phyloP scores from a whole-genome alignment of 495 filamentous ascomycete species.

The Xylaria curta region DNA sequence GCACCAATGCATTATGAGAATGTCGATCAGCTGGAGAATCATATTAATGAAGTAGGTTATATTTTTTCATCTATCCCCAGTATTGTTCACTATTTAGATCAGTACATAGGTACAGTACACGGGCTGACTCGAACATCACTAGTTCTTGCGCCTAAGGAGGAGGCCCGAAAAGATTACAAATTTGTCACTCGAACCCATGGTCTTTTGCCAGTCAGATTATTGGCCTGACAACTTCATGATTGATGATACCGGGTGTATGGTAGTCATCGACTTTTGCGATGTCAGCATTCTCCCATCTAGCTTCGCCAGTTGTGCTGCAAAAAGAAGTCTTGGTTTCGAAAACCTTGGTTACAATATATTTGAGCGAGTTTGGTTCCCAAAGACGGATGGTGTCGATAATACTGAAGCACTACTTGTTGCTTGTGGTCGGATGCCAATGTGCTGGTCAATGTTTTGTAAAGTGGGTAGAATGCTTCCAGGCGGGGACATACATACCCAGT shows the following conservation, averaged over 20 bases:
- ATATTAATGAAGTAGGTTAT: neutral
- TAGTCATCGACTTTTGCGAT: slow-evolving; percentile 4
- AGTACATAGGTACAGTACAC: neutral
- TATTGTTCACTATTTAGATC: neutral
- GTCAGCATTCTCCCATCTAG: slow-evolving; percentile 4
- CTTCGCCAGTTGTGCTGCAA: neutral
- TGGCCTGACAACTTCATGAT: slow-evolving; percentile 9
- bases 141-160: neutral
- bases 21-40: neutral
- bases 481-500: neutral
- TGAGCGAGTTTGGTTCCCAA: slow-evolving; percentile 5
- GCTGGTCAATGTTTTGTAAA: neutral
- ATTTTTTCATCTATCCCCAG: neutral
- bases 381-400: slow-evolving; percentile 1
- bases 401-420: neutral
- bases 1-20: slow-evolving; percentile 10
- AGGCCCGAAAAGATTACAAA: neutral
- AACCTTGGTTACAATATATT: neutral
- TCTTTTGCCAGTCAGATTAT: slow-evolving; percentile 5
- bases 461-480: neutral
- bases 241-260: neutral
- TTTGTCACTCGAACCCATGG: neutral
- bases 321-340: neutral
- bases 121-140: neutral
- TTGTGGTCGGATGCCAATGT: slow-evolving; percentile 6